phyloP scores from a whole-genome alignment of 257 asterid genomes.

The Forsythia viridissima region DNA sequence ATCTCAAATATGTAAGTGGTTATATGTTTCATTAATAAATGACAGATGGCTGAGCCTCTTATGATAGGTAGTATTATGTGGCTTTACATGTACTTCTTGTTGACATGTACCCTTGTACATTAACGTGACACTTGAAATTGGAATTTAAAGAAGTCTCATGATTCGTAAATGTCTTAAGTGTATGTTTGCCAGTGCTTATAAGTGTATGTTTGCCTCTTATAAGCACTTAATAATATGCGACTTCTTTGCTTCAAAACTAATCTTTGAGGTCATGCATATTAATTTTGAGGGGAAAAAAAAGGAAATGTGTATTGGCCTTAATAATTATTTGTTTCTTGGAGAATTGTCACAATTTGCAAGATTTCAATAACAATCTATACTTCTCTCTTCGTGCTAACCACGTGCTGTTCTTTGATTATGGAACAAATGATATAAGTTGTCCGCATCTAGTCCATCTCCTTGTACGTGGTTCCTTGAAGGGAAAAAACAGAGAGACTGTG shows the following conservation, averaged over 20 bases:
- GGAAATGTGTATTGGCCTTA: not conserved
- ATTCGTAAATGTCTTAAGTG: not conserved
- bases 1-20: conserved; percentile 54
- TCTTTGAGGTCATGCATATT: not conserved
- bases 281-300: not conserved
- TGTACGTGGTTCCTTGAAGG: not conserved
- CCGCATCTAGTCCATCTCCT: not conserved
- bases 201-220: too few species aligned
- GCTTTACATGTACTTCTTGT: not conserved
- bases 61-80: not conserved
- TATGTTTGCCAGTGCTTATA: too few species aligned
- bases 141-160: not conserved
- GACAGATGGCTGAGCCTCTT: not conserved
- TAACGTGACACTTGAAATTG: not conserved
- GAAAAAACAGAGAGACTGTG: not conserved
- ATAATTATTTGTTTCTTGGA: not conserved
- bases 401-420: not conserved
- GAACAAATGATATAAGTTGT: not conserved
- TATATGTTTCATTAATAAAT: conserved; percentile 3
- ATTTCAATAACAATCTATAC: not conserved
- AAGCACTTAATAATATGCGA: not conserved
- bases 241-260: not conserved
- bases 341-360: not conserved
- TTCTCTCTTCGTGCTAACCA: not conserved
- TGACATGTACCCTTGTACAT: not conserved